Base-by-base conservation (phyloP, 2,329 filamentous ascomycete genomes). In the Penicillium sclerotiorum region DNA sequence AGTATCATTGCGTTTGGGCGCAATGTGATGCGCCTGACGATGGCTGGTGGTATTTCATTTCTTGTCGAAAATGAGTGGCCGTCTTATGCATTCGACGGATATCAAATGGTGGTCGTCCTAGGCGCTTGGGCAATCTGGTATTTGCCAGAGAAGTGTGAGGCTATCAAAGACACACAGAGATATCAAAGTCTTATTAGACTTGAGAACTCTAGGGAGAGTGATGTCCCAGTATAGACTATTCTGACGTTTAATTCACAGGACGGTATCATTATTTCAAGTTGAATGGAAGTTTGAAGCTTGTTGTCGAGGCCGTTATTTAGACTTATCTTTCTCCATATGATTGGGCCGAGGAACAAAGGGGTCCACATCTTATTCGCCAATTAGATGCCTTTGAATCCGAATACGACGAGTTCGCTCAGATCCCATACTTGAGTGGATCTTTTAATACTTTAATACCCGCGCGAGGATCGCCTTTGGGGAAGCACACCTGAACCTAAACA, bases 21-120 rank as follows among this genome's bases (percentile, higher is more conserved):
- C 15, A 55, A 52, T 38, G 18, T 55, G 28, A 44, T 52, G 49
- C 45, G 52, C 8, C 40, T 55, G 27, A 55, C 49, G 2, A 49
- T 52, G 45, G 32, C 23, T 27, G 52, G 49, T 35, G 38, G 42
- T n/a, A 17, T 49, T 12, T 38, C 35, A 13, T 55, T 55, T 38
- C 45, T 55, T 9, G 17, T 42, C 4, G 42, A 45, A 1, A 49
- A 44, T 36, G 52, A 55, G 28, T 55, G 52, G 52, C 45, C 49
- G 27, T 49, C 40, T 8, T 55, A 55, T 38, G 49, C 45, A 13
- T 55, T 52, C 27, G 42, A 55, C 22, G 46, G 45, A 4, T 55
- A 55, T 32, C 52, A 55, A 41, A 49, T 52, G 45, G 32, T 39
- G 1, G 27, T 55, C 1, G 38, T 55, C 15, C 20, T 55, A 23